A percentile compares a stretch with the other conserved stretches of the same genome.
Evolutionary conservation across 1,139 yeast genomes (phyloP).

Genomic region (Candida freyschussii): DNA sequence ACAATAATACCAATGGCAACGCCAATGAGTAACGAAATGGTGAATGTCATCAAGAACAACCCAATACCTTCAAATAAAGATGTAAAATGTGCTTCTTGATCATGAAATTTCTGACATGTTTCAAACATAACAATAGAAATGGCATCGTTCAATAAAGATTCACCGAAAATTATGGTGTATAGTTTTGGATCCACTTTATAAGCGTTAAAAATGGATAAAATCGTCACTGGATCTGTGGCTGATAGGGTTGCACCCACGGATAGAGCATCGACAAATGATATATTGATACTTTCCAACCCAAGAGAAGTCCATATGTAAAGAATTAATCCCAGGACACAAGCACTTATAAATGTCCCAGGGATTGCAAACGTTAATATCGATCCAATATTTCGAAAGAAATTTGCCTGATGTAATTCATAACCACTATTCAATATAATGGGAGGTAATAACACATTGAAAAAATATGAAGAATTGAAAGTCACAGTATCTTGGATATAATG

Average conservation of each 20-base stretch:
- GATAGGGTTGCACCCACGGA: constrained; percentile 97
- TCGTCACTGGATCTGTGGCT: constrained; percentile 98
- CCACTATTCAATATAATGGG: constrained; percentile 97
- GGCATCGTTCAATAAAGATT: constrained; percentile 91
- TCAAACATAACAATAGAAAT: constrained; percentile 99
- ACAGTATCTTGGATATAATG: constrained; percentile 97
- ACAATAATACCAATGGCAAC: constrained; percentile 81
- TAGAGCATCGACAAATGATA: constrained; percentile 92
- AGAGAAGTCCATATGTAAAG: constrained; percentile 85
- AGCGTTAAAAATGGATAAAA: constrained; percentile 91
- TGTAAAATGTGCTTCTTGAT: constrained; percentile 68
- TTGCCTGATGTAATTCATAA: constrained; percentile 91
- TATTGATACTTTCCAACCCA: constrained; percentile 81
- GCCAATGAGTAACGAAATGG: constrained; percentile 90
- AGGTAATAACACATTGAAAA: constrained; percentile 89
- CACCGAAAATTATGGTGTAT: constrained; percentile 96
- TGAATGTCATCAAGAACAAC: constrained; percentile 86
- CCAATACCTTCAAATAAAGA: constrained; percentile 93
- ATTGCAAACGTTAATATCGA: constrained; percentile 92
- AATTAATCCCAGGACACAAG: constrained; percentile 82
- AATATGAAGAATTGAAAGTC: constrained; percentile 89
- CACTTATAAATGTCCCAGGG: constrained; percentile 92
- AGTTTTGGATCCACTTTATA: constrained; percentile 97
- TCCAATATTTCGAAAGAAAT: constrained; percentile 88
- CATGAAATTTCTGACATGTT: constrained; percentile 95